A percentile compares a stretch with the other conserved stretches of the same genome.
Evolutionary conservation across 2,329 filamentous ascomycete genomes (phyloP).

Genomic region (Fusarium robinianum): DNA sequence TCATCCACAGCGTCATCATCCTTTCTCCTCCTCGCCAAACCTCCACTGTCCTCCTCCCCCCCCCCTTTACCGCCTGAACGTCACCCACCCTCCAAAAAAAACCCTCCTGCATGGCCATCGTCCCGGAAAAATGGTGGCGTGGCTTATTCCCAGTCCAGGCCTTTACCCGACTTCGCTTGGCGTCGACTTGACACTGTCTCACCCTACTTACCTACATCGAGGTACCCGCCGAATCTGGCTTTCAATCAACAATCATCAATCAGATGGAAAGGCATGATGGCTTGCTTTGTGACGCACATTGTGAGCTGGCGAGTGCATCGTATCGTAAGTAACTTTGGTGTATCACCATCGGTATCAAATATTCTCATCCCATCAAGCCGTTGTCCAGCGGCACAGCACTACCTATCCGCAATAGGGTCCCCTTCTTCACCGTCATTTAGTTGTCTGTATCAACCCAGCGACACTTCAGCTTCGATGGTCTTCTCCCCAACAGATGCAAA

Average conservation of each 20-base stretch:
- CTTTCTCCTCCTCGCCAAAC: slow-evolving; percentile 12
- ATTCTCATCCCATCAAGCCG: too few relatives aligned
- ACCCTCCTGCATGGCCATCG: slow-evolving; percentile 6
- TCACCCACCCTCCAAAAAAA: background rate
- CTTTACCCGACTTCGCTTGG: slow-evolving; percentile 17
- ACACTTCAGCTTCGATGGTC: slow-evolving; percentile 5
- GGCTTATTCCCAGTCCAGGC: slow-evolving; percentile 4
- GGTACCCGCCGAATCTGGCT: slow-evolving; percentile 10
- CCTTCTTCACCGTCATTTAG: slow-evolving; percentile 24
- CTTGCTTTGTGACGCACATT: too few relatives aligned
- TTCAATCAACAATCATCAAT: too few relatives aligned
- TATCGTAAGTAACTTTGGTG: too few relatives aligned
- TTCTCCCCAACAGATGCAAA: slow-evolving; percentile 14
- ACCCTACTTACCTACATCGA: slow-evolving; percentile 11
- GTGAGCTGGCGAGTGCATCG: too few relatives aligned
- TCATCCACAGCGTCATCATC: slow-evolving; percentile 28
- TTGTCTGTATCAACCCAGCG: background rate
- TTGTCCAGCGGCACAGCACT: background rate
- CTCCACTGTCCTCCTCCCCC: slow-evolving; percentile 1
- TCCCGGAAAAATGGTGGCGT: slow-evolving; percentile 18
- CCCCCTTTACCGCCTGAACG: slow-evolving; percentile 8
- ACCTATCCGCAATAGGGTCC: slow-evolving; percentile 5
- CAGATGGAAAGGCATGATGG: too few relatives aligned
- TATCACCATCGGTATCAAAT: too few relatives aligned
- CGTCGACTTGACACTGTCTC: slow-evolving; percentile 9